A percentile compares a stretch with the other conserved stretches of the same genome.
Evolutionary conservation across 1,284 basidiomycete genomes (phyloP).

Genomic region (Fomitiporia mediterranea): DNA sequence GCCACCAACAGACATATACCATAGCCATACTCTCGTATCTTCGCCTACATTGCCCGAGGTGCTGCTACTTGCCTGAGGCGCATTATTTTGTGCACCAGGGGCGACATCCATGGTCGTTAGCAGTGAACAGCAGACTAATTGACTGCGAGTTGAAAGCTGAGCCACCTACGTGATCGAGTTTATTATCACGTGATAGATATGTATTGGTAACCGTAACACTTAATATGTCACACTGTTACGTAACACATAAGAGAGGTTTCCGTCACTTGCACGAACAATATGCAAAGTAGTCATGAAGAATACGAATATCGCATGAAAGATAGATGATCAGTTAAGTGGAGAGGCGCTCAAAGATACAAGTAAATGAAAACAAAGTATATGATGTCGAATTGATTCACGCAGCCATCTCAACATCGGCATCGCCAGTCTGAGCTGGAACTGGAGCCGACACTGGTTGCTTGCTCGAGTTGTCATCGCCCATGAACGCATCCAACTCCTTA

Average conservation of each 20-base stretch:
- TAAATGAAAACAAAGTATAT: background rate
- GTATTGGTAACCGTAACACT: too few relatives aligned
- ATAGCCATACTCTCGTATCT: background rate
- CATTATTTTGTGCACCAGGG: background rate
- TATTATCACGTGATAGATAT: too few relatives aligned
- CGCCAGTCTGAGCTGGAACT: slow-evolving; percentile 18
- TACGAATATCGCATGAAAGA: too few relatives aligned
- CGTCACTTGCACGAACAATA: too few relatives aligned
- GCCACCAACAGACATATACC: background rate
- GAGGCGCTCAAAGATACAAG: too few relatives aligned
- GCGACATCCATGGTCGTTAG: background rate
- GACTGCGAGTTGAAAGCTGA: too few relatives aligned
- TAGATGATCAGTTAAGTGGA: too few relatives aligned
- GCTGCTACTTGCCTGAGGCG: background rate
- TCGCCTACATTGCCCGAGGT: background rate
- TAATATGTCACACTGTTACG: too few relatives aligned
- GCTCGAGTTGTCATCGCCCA: slow-evolving; percentile 51
- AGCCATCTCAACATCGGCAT: slow-evolving; percentile 52
- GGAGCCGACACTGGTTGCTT: slow-evolving; percentile 23
- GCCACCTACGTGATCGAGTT: too few relatives aligned
- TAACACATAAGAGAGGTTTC: too few relatives aligned
- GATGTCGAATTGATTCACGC: slow-evolving; percentile 6
- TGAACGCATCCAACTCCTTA: slow-evolving; percentile 87
- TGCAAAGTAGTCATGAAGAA: too few relatives aligned
- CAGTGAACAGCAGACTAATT: background rate